Conservation (phyloP, 345 rosid species). For the Corymbia maculata region DNA sequence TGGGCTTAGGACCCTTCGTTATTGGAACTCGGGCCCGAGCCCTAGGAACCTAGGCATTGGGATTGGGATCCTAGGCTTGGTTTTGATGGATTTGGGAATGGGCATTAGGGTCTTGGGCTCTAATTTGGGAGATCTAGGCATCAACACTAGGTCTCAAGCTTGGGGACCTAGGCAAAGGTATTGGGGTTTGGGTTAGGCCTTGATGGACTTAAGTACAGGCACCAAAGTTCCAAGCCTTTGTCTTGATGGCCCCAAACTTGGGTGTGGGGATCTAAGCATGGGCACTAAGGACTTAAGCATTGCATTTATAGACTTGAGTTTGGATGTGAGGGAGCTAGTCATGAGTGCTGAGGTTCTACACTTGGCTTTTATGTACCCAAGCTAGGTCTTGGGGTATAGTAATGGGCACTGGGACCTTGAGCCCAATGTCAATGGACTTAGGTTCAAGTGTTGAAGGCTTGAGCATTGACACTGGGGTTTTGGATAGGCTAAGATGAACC, state of each 20-base stretch:
- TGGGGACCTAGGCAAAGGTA: accelerated
- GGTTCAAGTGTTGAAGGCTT: accelerated
- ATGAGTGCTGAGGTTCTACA: accelerated
- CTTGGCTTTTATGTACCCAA: neutral
- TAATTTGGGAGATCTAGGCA: neutral
- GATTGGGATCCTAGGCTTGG: accelerated
- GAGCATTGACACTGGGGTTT: neutral
- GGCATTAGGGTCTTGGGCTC: accelerated
- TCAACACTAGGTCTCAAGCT: neutral
- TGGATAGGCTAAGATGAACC: neutral
- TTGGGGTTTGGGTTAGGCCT: accelerated
- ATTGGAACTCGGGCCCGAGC: accelerated
- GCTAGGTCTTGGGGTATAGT: neutral
- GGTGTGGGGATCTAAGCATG: accelerated
- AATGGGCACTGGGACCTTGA: neutral
- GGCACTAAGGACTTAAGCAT: accelerated
- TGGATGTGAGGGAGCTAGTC: accelerated
- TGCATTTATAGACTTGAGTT: neutral
- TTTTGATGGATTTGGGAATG: neutral
- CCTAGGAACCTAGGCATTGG: accelerated
- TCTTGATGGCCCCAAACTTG: accelerated
- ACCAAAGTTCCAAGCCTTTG: accelerated
- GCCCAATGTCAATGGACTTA: accelerated
- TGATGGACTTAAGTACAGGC: accelerated
- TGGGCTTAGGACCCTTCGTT: accelerated